Evolutionary conservation across 2,329 filamentous ascomycete species (phyloP).

Genomic region (Nothomitra cinnamomea): DNA sequence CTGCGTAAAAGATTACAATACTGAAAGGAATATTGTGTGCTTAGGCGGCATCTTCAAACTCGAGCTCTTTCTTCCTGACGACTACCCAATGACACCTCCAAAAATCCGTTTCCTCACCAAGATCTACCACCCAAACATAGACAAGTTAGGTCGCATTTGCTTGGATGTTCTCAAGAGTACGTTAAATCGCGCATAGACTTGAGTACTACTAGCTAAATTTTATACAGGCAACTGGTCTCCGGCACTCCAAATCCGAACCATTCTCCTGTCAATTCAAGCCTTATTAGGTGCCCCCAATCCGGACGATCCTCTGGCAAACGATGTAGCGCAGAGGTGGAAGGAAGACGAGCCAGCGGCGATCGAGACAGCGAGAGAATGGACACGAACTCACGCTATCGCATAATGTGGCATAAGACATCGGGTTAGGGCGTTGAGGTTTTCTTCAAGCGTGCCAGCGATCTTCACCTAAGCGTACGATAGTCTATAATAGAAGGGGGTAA

Average conservation of each 20-base stretch:
- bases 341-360: constrained; percentile 88
- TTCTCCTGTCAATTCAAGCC: constrained; percentile 95
- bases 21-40: constrained; percentile 7
- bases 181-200: constrained; percentile 13
- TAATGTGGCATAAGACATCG: not conserved
- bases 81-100: constrained; percentile 97
- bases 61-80: constrained; percentile 91
- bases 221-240: constrained; percentile 89
- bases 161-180: constrained; percentile 92
- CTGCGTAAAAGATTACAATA: not conserved
- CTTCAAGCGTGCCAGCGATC: not conserved
- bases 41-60: constrained; percentile 80
- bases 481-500: not conserved
- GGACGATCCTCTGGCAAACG: constrained; percentile 93
- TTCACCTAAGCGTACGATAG: not conserved
- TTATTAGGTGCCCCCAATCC: constrained; percentile 92
- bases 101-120: constrained; percentile 98
- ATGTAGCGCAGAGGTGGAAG: constrained; percentile 96
- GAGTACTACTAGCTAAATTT: constrained; percentile 10
- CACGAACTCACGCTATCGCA: constrained; percentile 50
- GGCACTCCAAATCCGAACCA: constrained; percentile 91
- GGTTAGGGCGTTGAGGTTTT: not conserved
- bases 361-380: constrained; percentile 85
- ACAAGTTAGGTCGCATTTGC: constrained; percentile 93
- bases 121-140: constrained; percentile 98